Evolutionary conservation across 2,329 filamentous ascomycete species (phyloP), one percentile per base, ranked within the genome.

Genomic region (Cytospora schulzeri): DNA sequence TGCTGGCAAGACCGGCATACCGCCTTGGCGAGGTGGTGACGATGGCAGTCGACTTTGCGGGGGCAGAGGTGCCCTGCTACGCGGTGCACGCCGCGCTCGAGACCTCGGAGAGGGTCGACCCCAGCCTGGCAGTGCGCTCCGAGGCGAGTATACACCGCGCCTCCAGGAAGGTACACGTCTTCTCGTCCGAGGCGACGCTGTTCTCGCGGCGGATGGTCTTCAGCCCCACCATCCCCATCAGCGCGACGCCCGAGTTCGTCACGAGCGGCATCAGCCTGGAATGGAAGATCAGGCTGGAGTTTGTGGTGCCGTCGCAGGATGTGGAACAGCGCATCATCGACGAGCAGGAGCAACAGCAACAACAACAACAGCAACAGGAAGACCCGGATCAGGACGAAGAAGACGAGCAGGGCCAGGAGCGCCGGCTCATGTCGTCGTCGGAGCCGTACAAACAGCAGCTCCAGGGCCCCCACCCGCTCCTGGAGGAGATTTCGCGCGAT

Each of bases 251-350:
- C 0, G 93, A 95, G 68, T 96, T 99, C 70, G 85, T 96, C 55
- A 99, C 95, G 0, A 96, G 88, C 67, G 93, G 93, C 2, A 86
- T 99, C 4, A 91, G 86, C 68, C 80, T 97, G 29, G 90, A 92
- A 69, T 99, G 95, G 95, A 91, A 90, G 74, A 81, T 99, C 38
- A 83, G 92, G 1, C 87, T 99, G 64, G 93, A 98, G 77, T 99
- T 99, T 76, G 93, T 97, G 29, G 94, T 94, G 7, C 89, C 91
- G 7, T 86, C 83, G 22, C 74, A 84, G 48, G 68, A 70, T 28
- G 69, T 56, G 26, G 65, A 66, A 45, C 29, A 58, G 28, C 62
- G 56, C 11, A 26, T 38, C 17, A 28, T 48, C 14, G 65, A 66
- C 51, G 65, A 65, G 54, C 62, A 79, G 51, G 68, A 71, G 11